Percentiles rank a stretch among this genome's conserved stretches.
Evolutionary conservation across 306 rosid genomes (phyloP).

Genomic region (Prunus campanulata): DNA sequence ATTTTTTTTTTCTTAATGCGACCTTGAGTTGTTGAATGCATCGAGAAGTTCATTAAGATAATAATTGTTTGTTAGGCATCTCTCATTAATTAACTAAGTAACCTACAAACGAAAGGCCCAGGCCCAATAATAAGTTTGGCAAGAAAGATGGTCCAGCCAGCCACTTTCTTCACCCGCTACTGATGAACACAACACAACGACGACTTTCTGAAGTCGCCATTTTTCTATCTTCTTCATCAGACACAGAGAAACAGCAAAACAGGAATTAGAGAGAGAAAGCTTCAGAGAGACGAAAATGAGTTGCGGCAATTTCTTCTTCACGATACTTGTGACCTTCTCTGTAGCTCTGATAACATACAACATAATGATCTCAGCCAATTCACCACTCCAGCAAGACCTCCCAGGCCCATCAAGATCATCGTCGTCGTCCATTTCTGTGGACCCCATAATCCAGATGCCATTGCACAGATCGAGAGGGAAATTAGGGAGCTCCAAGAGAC

Average conservation of each 20-base stretch:
- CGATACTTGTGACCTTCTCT: slow-evolving; percentile 66
- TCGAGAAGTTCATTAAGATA: background rate
- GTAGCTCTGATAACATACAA: slow-evolving; percentile 91
- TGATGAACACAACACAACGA: slow-evolving; percentile 2
- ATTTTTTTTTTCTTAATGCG: too few relatives aligned
- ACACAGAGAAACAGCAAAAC: background rate
- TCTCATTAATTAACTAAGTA: background rate
- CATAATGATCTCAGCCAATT: slow-evolving; percentile 81
- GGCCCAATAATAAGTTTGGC: background rate
- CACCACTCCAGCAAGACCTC: slow-evolving; percentile 77
- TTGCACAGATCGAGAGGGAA: slow-evolving; percentile 30
- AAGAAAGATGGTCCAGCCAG: background rate
- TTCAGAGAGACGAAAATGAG: slow-evolving; percentile 48
- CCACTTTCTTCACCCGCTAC: background rate
- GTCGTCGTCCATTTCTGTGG: slow-evolving; percentile 38
- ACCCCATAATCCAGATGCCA: slow-evolving; percentile 95
- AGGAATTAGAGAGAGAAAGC: background rate
- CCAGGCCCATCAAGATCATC: slow-evolving; percentile 70
- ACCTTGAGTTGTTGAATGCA: background rate
- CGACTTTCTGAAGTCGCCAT: slow-evolving; percentile 23
- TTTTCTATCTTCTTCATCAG: background rate
- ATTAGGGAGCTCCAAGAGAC: slow-evolving; percentile 39
- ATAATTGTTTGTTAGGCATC: background rate
- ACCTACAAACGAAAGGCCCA: background rate
- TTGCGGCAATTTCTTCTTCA: slow-evolving; percentile 86